Evolutionary conservation across 2,329 filamentous ascomycete species (phyloP), one percentile per base, ranked within the genome.

Genomic region (Aspergillus amoenus): DNA sequence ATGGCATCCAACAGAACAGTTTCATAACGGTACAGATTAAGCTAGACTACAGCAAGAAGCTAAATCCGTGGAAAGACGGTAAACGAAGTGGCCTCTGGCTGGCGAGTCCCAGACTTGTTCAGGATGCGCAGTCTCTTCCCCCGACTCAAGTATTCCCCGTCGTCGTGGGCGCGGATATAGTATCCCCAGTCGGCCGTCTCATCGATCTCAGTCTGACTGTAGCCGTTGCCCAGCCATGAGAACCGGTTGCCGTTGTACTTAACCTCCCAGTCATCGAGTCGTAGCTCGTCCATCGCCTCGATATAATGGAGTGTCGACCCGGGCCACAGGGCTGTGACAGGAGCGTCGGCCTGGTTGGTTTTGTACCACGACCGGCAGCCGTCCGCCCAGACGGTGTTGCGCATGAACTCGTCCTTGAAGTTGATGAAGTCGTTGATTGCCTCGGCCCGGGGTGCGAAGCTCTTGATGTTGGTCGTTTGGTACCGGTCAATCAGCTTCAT

Each of bases 391-490:
- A 69, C 66, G 13, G 68, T 70, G 12, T 65, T 66, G 52, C 70
- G 67, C 41, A 72, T 60, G 50, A 71, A 69, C 55, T 70, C 64
- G 44, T 75, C 69, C 2, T 61, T 64, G 49, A 71, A 73, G 15
- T 64, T 61, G 41, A 72, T 70, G 55, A 71, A 75, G n/a, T 72
- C 71, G 9, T 72, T 61, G 30, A 67, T 53, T n/a, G 67, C 65
- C 18, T 70, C 62, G 30, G 61, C 60, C 52, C 15, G 70, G 54
- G 21, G 63, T 63, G 30, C 66, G 65, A 46, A 22, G 7, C 32
- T 17, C 56, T 68, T 66, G 52, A 73, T 73, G 50, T 70, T 62
- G 52, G 73, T 69, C 8, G 61, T 64, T 13, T 69, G 65, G 34
- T 73, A 71, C 61, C 72, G 73, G 39, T 62, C 58, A 18, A 67